A percentile compares a stretch with the other conserved stretches of the same genome.
phyloP scores from a whole-genome alignment of 1,139 yeast species.

The Debaryomyces fabryi region DNA sequence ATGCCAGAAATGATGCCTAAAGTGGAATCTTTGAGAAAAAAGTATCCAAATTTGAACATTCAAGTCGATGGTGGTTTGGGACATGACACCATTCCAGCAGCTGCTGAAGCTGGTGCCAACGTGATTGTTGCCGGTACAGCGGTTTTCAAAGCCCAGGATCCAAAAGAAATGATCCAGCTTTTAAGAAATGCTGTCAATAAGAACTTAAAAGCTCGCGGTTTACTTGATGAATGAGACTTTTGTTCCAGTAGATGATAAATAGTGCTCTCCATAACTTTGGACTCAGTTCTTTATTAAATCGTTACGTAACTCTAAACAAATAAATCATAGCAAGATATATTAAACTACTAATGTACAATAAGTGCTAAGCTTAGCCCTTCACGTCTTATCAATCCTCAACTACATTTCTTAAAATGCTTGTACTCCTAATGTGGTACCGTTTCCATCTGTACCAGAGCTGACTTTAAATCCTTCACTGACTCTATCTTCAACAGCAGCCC shows the following conservation, averaged over 20 bases:
- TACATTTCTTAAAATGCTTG: constrained; percentile 46
- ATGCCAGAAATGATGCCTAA: constrained; percentile 97
- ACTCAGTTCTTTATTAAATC: not conserved
- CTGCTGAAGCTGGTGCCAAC: constrained; percentile 95
- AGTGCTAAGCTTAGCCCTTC: not conserved
- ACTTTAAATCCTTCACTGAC: constrained; percentile 44
- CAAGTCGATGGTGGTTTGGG: constrained; percentile 98
- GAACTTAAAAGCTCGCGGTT: constrained; percentile 31
- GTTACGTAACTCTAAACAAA: constrained; percentile 3
- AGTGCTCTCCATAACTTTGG: not conserved
- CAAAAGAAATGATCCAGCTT: constrained; percentile 67
- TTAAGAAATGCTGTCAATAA: constrained; percentile 63
- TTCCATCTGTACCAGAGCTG: constrained; percentile 58
- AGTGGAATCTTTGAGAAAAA: constrained; percentile 72
- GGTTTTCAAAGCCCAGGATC: constrained; percentile 82
- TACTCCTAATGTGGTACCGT: constrained; percentile 86
- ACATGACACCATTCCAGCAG: constrained; percentile 75
- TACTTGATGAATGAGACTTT: constrained; percentile 17
- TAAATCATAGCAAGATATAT: constrained; percentile 4
- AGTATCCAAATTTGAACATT: constrained; percentile 78
- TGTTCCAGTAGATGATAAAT: not conserved
- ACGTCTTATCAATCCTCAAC: not conserved
- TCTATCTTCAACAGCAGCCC: constrained; percentile 66
- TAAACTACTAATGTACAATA: constrained; percentile 7
- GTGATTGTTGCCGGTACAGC: constrained; percentile 98